phyloP scores from a whole-genome alignment of 306 rosid species.

The Fragaria iinumae region DNA sequence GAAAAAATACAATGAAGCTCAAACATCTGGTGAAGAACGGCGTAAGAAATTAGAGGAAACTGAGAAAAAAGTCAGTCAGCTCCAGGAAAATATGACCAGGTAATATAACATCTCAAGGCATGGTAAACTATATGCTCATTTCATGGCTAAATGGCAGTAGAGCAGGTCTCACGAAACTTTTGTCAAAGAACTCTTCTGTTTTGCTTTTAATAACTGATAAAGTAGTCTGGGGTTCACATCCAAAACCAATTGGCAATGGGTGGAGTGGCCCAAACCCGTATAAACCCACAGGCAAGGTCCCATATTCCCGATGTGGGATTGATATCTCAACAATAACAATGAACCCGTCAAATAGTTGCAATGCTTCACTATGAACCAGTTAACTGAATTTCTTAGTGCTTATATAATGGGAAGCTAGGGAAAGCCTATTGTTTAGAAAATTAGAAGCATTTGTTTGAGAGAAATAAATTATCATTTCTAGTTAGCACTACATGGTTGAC shows the following conservation, averaged over 20 bases:
- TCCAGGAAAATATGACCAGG: slow-evolving; percentile 79
- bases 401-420: not conserved
- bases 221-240: no score
- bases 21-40: slow-evolving; percentile 42
- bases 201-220: not conserved
- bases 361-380: not conserved
- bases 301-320: no score
- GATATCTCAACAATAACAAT: not conserved
- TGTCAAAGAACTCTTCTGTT: not conserved
- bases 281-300: no score
- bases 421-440: not conserved
- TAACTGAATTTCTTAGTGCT: not conserved
- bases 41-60: slow-evolving; percentile 59
- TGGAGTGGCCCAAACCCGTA: no score
- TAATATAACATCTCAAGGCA: slow-evolving; percentile 37
- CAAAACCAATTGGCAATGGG: no score
- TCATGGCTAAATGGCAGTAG: not conserved
- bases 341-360: not conserved
- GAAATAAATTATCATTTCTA: slow-evolving; percentile 11
- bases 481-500: slow-evolving; percentile 26
- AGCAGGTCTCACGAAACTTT: not conserved
- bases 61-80: slow-evolving; percentile 65
- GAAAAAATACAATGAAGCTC: slow-evolving; percentile 61
- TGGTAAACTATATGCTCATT: not conserved
- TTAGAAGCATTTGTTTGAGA: slow-evolving; percentile 2